Evolutionary conservation across 1,284 basidiomycete species (phyloP).

Genomic region (Sanguinoderma infundibulare): DNA sequence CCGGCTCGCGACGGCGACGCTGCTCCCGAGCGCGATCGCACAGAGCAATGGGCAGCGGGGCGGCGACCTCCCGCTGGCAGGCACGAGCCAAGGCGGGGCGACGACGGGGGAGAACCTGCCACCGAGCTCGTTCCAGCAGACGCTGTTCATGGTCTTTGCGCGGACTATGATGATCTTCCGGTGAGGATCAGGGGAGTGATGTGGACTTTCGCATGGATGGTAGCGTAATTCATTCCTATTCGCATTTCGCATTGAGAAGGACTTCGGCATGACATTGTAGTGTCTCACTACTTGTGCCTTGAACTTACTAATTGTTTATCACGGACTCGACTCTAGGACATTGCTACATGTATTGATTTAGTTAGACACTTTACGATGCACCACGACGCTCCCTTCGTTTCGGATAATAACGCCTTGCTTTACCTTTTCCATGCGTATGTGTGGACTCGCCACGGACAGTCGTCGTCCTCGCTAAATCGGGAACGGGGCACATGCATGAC

Average conservation of each 20-base stretch:
- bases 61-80: slow-evolving; percentile 32
- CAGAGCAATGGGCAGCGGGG: slow-evolving; percentile 38
- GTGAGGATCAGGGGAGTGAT: background rate
- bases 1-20: slow-evolving; percentile 33
- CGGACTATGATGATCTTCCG: background rate
- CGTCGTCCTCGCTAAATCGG: no score
- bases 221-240: background rate
- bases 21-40: slow-evolving; percentile 35
- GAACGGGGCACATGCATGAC: no score
- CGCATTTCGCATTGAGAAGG: background rate
- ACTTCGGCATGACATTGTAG: no score
- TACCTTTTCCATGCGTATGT: no score
- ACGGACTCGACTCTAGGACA: background rate
- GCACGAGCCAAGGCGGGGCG: slow-evolving; percentile 38
- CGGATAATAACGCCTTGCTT: no score
- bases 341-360: background rate
- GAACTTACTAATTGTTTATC: background rate
- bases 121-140: background rate
- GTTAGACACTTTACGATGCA: background rate
- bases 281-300: no score
- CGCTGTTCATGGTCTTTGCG: background rate
- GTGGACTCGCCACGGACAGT: no score
- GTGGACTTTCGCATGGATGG: background rate
- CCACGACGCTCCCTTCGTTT: background rate
- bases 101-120: slow-evolving; percentile 5